Percentiles rank a stretch among this genome's conserved stretches.
These are phyloP conservation scores for Mycosarcoma mackinlayi DNA, from an alignment of 1,284 basidiomycete species.

Conservation along the genomic window DNA sequence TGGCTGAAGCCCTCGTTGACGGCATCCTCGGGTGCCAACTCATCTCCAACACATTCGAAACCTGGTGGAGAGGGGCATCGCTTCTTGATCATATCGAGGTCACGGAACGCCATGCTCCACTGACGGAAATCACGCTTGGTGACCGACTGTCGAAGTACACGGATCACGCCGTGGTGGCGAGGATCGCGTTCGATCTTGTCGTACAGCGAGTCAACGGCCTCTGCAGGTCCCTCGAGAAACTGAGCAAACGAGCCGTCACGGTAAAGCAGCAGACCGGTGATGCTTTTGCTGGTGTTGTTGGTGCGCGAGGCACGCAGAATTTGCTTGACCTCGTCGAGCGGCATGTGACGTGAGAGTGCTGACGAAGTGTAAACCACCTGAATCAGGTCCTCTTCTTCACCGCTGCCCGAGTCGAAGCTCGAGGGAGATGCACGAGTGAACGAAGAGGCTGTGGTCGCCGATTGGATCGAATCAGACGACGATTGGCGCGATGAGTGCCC, in stretches of 20 bases:
- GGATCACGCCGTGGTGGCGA: constrained; percentile 41
- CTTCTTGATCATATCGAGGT: constrained; percentile 38
- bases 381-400: constrained; percentile 25
- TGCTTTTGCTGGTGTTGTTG: constrained; percentile 34
- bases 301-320: constrained; percentile 34
- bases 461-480: constrained; percentile 35
- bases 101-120: constrained; percentile 54
- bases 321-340: constrained; percentile 21
- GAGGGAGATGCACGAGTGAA: constrained; percentile 11
- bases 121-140: constrained; percentile 42
- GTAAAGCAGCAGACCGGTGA: constrained; percentile 46
- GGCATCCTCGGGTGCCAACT: constrained; percentile 18
- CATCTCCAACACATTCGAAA: not conserved
- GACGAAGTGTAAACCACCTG: constrained; percentile 54
- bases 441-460: constrained; percentile 16
- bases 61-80: not conserved
- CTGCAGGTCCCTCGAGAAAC: constrained; percentile 46
- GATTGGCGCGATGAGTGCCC: constrained; percentile 38
- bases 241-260: constrained; percentile 51
- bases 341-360: constrained; percentile 29
- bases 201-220: constrained; percentile 35
- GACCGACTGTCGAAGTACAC: constrained; percentile 24
- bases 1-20: constrained; percentile 40
- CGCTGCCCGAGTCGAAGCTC: constrained; percentile 6
- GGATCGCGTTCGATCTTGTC: constrained; percentile 39